A percentile compares a stretch with the other conserved stretches of the same genome.
Evolutionary conservation across 768 basidiomycete species (phyloP).

Genomic region (Russula ochroleuca): DNA sequence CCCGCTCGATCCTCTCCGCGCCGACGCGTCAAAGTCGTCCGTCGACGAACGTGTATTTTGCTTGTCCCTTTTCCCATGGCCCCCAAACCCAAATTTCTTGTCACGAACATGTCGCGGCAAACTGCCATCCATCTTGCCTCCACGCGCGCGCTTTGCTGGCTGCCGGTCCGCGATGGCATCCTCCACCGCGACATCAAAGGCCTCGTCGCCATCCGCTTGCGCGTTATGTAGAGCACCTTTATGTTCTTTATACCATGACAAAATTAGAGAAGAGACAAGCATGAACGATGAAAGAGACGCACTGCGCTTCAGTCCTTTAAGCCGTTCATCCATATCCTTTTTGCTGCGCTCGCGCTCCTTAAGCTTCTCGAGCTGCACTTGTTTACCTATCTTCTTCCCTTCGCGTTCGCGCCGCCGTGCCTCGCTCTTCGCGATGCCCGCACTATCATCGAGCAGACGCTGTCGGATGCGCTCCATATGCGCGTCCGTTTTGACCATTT

Average conservation of each 20-base stretch:
- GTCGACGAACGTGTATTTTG: too few relatives aligned
- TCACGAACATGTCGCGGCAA: too few relatives aligned
- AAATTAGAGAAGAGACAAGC: background rate
- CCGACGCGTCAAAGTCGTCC: too few relatives aligned
- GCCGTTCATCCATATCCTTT: conserved; percentile 82
- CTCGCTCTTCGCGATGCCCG: conserved; percentile 83
- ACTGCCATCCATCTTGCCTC: too few relatives aligned
- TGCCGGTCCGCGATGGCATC: too few relatives aligned
- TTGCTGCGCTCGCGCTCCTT: conserved; percentile 85
- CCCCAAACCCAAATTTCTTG: too few relatives aligned
- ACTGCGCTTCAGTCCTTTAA: conserved; percentile 91
- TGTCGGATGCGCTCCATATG: conserved; percentile 96
- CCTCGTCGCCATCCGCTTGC: conserved; percentile 44
- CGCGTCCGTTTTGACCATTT: conserved; percentile 50
- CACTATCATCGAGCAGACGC: conserved; percentile 47
- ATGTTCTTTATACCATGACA: conserved; percentile 52
- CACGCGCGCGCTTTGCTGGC: too few relatives aligned
- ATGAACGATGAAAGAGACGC: conserved; percentile 30
- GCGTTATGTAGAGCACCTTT: conserved; percentile 54
- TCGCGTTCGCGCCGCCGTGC: conserved; percentile 89
- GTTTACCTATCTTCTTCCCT: conserved; percentile 97
- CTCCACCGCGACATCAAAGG: too few relatives aligned
- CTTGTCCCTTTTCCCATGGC: too few relatives aligned
- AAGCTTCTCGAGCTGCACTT: conserved; percentile 91
- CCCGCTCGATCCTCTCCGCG: too few relatives aligned